A percentile compares a stretch with the other conserved stretches of the same genome.
Conservation (phyloP, 805 yeast genomes). For the Saturnispora halmiae region DNA sequence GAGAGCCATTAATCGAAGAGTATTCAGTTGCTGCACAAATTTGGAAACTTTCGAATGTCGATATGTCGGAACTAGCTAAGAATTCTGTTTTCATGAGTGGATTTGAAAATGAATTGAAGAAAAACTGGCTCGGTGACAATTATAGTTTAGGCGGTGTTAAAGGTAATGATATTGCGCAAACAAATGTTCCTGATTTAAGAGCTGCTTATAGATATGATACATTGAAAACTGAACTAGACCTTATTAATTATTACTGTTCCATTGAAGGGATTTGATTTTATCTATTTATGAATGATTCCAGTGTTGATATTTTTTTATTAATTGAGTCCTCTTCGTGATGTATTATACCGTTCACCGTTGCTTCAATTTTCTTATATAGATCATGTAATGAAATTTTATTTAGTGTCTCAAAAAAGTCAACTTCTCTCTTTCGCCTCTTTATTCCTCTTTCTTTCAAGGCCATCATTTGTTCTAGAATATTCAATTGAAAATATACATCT, state of each 20-base stretch:
- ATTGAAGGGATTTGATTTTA: background rate
- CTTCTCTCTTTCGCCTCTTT: background rate
- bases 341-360: too few species aligned
- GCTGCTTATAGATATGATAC: slow-evolving; percentile 80
- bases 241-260: slow-evolving; percentile 49
- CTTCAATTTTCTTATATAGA: too few species aligned
- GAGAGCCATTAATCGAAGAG: slow-evolving; percentile 95
- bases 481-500: background rate
- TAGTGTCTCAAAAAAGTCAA: too few species aligned
- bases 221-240: slow-evolving; percentile 55
- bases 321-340: background rate
- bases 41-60: slow-evolving; percentile 87
- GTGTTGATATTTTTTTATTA: background rate
- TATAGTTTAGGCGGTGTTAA: slow-evolving; percentile 51
- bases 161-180: slow-evolving; percentile 86
- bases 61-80: slow-evolving; percentile 93
- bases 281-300: background rate
- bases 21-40: slow-evolving; percentile 98
- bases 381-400: too few species aligned
- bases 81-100: slow-evolving; percentile 93
- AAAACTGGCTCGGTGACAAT: slow-evolving; percentile 83
- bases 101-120: slow-evolving; percentile 76
- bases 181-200: slow-evolving; percentile 90
- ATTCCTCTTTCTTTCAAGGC: background rate
- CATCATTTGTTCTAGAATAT: background rate